Percentiles rank a stretch among this genome's conserved stretches.
Evolutionary conservation across 1,139 yeast species (phyloP).

Genomic region (Scheffersomyces stambukii): DNA sequence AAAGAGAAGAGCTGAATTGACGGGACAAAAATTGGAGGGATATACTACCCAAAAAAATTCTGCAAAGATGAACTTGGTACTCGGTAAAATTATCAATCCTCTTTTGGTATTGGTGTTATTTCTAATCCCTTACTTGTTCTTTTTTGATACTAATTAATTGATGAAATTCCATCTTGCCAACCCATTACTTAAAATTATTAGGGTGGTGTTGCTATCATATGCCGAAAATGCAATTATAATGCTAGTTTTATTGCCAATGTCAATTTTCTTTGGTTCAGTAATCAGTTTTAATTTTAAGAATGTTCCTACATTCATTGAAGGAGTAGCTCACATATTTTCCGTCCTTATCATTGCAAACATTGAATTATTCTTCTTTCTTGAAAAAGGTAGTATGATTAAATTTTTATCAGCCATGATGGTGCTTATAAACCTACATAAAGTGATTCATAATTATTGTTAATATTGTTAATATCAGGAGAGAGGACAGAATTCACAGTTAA

Average conservation of each 20-base stretch:
- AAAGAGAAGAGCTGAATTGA: conserved; percentile 50
- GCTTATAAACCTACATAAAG: conserved; percentile 50
- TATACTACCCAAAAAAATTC: conserved; percentile 19
- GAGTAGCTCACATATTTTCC: conserved; percentile 47
- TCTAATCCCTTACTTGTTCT: conserved; percentile 60
- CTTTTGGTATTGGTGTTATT: conserved; percentile 36
- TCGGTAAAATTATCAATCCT: conserved; percentile 53
- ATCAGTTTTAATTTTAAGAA: conserved; percentile 31
- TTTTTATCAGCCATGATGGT: conserved; percentile 57
- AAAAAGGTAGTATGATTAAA: conserved; percentile 58
- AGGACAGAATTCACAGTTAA: conserved; percentile 52
- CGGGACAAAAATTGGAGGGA: conserved; percentile 54
- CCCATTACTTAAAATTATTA: conserved; percentile 47
- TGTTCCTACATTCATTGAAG: conserved; percentile 42
- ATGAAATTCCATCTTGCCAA: conserved; percentile 41
- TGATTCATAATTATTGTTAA: conserved; percentile 33
- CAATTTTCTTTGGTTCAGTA: conserved; percentile 47
- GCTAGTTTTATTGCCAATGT: conserved; percentile 39
- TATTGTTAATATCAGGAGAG: conserved; percentile 56
- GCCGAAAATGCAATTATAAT: conserved; percentile 42
- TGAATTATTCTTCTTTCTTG: conserved; percentile 59
- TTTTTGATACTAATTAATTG: conserved; percentile 62
- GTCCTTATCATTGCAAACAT: conserved; percentile 52
- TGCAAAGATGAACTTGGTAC: conserved; percentile 38
- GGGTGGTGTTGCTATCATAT: conserved; percentile 54